phyloP scores from a whole-genome alignment of 805 yeast genomes.

The Starmerella potacharoeniae region DNA sequence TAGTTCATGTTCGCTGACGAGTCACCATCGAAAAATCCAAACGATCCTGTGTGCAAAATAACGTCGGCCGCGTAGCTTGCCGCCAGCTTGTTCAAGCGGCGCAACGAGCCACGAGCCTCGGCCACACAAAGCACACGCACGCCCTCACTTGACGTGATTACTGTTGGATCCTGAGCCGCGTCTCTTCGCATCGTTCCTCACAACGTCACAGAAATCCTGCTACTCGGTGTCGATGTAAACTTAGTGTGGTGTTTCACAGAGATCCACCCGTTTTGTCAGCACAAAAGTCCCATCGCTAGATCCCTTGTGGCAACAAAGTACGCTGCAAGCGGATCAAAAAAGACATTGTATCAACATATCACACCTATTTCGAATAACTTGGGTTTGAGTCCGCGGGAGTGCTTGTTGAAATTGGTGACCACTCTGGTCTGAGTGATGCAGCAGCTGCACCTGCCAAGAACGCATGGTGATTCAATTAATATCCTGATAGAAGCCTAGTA shows the following conservation, averaged over 20 bases:
- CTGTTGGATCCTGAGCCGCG: background rate
- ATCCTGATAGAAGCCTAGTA: too few relatives aligned
- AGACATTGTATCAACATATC: too few relatives aligned
- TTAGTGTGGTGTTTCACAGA: background rate
- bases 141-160: slow-evolving; percentile 20
- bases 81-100: slow-evolving; percentile 42
- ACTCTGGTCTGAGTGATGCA: too few relatives aligned
- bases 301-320: background rate
- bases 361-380: too few relatives aligned
- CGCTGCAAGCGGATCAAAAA: too few relatives aligned
- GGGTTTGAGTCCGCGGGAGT: too few relatives aligned
- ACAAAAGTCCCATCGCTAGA: background rate
- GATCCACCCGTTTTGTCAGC: background rate
- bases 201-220: background rate
- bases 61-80: slow-evolving; percentile 37
- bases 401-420: too few relatives aligned
- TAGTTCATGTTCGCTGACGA: slow-evolving; percentile 45
- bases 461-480: too few relatives aligned
- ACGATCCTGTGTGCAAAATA: slow-evolving; percentile 64
- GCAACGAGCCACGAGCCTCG: slow-evolving; percentile 44
- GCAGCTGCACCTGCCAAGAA: too few relatives aligned
- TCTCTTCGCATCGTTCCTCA: background rate
- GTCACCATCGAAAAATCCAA: slow-evolving; percentile 59
- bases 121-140: slow-evolving; percentile 40
- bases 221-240: background rate